Conservation (phyloP, 2,329 filamentous ascomycete species). For the Samsoniella hepiali region DNA sequence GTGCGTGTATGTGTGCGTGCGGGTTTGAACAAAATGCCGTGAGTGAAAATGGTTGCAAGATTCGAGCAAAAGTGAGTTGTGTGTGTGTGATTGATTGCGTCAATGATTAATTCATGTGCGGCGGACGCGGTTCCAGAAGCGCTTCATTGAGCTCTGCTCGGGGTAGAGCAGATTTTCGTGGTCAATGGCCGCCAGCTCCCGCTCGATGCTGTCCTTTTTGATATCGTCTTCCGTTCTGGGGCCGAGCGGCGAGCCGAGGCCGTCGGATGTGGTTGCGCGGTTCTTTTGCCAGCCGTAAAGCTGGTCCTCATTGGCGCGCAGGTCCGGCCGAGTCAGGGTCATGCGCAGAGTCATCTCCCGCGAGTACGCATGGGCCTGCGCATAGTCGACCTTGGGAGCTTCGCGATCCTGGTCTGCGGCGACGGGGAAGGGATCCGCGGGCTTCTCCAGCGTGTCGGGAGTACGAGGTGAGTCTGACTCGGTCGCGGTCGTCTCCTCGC, state of each 20-base stretch:
- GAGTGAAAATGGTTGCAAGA: not conserved
- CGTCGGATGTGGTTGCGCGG: conserved; percentile 32
- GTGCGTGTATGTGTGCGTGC: conserved; percentile 4
- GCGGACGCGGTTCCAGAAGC: conserved; percentile 62
- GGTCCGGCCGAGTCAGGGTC: conserved; percentile 87
- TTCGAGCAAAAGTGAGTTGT: not conserved
- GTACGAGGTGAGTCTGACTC: conserved; percentile 61
- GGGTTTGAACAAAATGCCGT: conserved; percentile 8
- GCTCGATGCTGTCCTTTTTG: conserved; percentile 56
- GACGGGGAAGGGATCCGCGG: conserved; percentile 29
- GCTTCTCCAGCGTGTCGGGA: conserved; percentile 47
- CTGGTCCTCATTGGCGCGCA: conserved; percentile 70
- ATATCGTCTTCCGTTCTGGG: conserved; percentile 35
- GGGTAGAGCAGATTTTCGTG: conserved; percentile 37
- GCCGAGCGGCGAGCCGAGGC: conserved; percentile 29
- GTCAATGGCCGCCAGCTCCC: conserved; percentile 52
- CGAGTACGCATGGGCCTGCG: conserved; percentile 54
- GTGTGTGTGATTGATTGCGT: not conserved
- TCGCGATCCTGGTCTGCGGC: conserved; percentile 22
- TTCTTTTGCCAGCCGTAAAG: conserved; percentile 65
- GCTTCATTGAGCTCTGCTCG: conserved; percentile 57
- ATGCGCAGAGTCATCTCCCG: conserved; percentile 94
- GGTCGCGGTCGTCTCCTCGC: conserved; percentile 51
- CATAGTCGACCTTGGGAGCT: conserved; percentile 40
- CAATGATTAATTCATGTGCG: conserved; percentile 33